Conservation (phyloP, 345 rosid genomes). For the Ceriops zippeliana region DNA sequence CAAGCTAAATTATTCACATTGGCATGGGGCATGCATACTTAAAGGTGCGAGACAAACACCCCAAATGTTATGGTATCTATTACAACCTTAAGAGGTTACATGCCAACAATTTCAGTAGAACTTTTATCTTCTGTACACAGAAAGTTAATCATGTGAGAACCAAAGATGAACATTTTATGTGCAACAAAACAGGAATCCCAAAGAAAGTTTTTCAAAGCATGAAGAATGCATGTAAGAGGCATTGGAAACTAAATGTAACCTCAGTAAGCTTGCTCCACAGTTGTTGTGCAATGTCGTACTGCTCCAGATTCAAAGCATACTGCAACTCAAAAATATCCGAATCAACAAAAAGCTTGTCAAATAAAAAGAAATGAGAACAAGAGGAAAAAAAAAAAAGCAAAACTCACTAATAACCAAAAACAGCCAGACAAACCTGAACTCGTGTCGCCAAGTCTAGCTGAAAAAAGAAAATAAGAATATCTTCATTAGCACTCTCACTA, state of each 20-base stretch:
- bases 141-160: not conserved
- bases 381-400: not conserved
- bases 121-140: not conserved
- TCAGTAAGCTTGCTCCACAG: slow-evolving; percentile 80
- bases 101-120: not conserved
- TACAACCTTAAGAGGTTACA: not conserved
- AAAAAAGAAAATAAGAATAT: slow-evolving; percentile 81
- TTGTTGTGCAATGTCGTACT: slow-evolving; percentile 80
- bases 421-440: slow-evolving; percentile 57
- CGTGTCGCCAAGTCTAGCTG: slow-evolving; percentile 84
- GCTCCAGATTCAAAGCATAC: slow-evolving; percentile 83
- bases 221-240: slow-evolving; percentile 2
- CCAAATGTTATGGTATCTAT: slow-evolving; percentile 1
- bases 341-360: slow-evolving; percentile 9
- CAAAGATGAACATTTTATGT: not conserved
- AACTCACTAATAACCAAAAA: not conserved
- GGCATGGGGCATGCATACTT: not conserved
- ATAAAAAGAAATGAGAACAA: slow-evolving; percentile 7
- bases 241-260: slow-evolving; percentile 38
- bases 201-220: not conserved
- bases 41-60: not conserved
- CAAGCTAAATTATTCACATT: slow-evolving; percentile 10
- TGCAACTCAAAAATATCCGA: slow-evolving; percentile 35
- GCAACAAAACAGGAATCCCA: not conserved
- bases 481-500: slow-evolving; percentile 90